phyloP scores from a whole-genome alignment of 169 alveolate species.

The Cryptosporidium xiaoi region DNA sequence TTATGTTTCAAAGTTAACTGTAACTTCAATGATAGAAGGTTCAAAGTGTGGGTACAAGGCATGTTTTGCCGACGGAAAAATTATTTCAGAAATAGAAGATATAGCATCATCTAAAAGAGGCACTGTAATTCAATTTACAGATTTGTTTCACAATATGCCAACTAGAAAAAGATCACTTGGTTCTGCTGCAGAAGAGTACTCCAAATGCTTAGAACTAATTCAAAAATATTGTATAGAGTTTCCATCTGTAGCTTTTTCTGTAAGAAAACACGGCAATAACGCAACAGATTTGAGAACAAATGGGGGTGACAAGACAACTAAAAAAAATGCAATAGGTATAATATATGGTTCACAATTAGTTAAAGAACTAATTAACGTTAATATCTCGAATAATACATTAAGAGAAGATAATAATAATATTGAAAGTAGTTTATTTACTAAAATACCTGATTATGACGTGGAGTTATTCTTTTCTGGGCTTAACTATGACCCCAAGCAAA shows the following conservation, averaged over 20 bases:
- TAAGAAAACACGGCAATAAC: conserved; percentile 81
- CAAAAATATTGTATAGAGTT: conserved; percentile 92
- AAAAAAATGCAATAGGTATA: conserved; percentile 6
- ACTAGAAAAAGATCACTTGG: conserved; percentile 81
- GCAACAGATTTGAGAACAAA: conserved; percentile 83
- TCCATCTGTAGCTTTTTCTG: conserved; percentile 87
- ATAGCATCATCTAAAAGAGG: conserved; percentile 83
- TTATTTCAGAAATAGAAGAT: conserved; percentile 69
- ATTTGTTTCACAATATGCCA: conserved; percentile 87
- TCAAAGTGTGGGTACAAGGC: conserved; percentile 71
- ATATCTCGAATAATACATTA: conserved; percentile 15
- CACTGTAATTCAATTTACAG: conserved; percentile 85
- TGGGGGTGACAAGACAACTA: conserved; percentile 35
- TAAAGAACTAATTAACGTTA: conserved; percentile 48
- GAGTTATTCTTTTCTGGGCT: conserved; percentile 81
- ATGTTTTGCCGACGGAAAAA: conserved; percentile 73
- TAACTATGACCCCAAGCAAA: conserved; percentile 83
- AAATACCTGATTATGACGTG: conserved; percentile 39
- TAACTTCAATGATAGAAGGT: conserved; percentile 37
- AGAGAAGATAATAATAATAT: background rate
- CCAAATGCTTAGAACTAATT: conserved; percentile 89
- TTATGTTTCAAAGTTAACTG: conserved; percentile 39
- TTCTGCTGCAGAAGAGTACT: conserved; percentile 84
- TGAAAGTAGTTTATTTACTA: background rate
- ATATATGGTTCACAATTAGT: conserved; percentile 50